Evolutionary conservation across 2,329 filamentous ascomycete genomes (phyloP).

Genomic region (Endothia cerciana): DNA sequence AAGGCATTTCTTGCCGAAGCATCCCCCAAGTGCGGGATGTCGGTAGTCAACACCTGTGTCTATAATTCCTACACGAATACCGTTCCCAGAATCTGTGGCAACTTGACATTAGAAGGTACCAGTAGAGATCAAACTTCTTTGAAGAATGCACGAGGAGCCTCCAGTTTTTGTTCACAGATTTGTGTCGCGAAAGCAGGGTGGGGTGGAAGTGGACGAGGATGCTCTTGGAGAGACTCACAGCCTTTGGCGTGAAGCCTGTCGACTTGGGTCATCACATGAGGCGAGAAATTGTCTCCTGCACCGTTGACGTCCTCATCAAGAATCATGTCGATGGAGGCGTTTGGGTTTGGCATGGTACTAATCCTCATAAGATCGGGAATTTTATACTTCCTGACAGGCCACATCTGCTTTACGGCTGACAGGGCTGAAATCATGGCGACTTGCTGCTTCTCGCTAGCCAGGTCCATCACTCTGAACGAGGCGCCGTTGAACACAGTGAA

Average conservation of each 20-base stretch:
- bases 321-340: neutral
- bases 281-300: conserved; percentile 27
- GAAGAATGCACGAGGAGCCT: neutral
- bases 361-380: conserved; percentile 13
- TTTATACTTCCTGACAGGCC: conserved; percentile 36
- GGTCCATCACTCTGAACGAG: conserved; percentile 30
- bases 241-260: conserved; percentile 48
- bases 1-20: conserved; percentile 54
- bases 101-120: neutral
- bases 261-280: conserved; percentile 42
- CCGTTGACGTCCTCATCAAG: neutral
- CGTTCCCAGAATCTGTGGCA: conserved; percentile 45
- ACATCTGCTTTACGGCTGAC: conserved; percentile 36
- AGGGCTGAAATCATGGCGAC: conserved; percentile 33
- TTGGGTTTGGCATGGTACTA: neutral
- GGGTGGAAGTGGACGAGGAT: too few species aligned
- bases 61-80: conserved; percentile 48
- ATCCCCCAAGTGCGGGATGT: conserved; percentile 55
- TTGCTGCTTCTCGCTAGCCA: conserved; percentile 19
- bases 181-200: neutral
- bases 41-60: conserved; percentile 51
- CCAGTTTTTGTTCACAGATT: neutral
- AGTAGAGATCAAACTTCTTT: too few species aligned
- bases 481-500: conserved; percentile 33
- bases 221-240: conserved; percentile 13